phyloP scores from a whole-genome alignment of 345 rosid species.

The Pistacia atlantica region DNA sequence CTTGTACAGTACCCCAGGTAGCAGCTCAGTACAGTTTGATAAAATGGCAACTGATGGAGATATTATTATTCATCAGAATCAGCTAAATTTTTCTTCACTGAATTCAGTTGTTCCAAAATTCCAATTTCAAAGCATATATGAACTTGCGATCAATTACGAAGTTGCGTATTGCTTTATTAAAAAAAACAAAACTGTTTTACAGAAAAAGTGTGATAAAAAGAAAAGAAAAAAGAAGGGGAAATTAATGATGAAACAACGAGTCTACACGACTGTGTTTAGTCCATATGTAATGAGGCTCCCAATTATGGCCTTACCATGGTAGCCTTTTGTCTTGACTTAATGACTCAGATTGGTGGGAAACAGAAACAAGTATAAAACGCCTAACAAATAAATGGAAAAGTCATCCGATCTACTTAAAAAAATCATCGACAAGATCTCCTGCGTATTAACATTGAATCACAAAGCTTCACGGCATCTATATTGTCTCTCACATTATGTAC shows the following conservation, averaged over 20 bases:
- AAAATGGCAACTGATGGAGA: not conserved
- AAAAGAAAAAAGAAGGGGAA: not conserved
- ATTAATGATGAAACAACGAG: not conserved
- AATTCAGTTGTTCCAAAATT: not conserved
- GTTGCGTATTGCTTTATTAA: not conserved
- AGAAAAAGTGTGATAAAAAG: not conserved
- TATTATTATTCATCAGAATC: not conserved
- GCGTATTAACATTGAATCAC: constrained; percentile 67
- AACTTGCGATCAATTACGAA: not conserved
- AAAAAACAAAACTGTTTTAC: no score
- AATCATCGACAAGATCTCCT: constrained; percentile 11
- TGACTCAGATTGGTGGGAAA: not conserved
- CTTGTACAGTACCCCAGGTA: no score
- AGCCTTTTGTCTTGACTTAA: not conserved
- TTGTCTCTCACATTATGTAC: constrained; percentile 84
- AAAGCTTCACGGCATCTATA: constrained; percentile 71
- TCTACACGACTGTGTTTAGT: not conserved
- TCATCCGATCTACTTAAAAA: not conserved
- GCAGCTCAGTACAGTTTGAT: no score
- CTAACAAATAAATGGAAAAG: not conserved
- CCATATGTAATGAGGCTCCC: not conserved
- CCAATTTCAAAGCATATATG: not conserved
- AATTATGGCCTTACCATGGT: not conserved
- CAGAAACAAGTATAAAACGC: not conserved
- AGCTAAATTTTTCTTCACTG: not conserved